Percentiles rank a stretch among this genome's conserved stretches.
phyloP scores from a whole-genome alignment of 371 early-diverging fungal genomes.

The Enterocytospora artemiae region DNA sequence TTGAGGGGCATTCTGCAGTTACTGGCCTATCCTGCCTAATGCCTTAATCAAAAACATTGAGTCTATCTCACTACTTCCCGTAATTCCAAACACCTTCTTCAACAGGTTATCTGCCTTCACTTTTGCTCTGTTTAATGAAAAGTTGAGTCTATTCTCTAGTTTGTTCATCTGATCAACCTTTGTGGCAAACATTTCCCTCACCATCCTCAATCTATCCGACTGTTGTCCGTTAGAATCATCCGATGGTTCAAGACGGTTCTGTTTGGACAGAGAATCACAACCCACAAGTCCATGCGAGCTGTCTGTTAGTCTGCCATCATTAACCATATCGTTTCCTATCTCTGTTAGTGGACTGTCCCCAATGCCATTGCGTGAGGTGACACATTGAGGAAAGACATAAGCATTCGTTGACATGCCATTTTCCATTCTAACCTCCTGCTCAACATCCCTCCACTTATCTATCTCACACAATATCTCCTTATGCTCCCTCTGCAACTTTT shows the following conservation, averaged over 20 bases:
- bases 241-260: no score
- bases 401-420: neutral
- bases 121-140: constrained; percentile 7
- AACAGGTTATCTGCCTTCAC: constrained; percentile 18
- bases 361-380: neutral
- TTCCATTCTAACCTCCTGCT: neutral
- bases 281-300: no score
- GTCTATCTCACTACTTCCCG: constrained; percentile 10
- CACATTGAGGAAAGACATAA: neutral
- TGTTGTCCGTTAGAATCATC: no score
- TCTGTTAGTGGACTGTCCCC: neutral
- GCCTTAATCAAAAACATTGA: constrained; percentile 25
- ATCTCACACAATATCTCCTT: neutral
- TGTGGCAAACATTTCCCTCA: constrained; percentile 20
- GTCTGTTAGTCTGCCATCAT: no score
- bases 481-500: constrained; percentile 4
- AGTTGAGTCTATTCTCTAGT: constrained; percentile 4
- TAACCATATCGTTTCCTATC: neutral
- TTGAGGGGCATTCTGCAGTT: neutral
- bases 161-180: constrained; percentile 13
- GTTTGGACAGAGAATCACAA: no score
- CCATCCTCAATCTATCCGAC: no score
- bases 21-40: constrained; percentile 14
- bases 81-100: constrained; percentile 8
- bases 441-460: constrained; percentile 20